These are phyloP conservation scores for Claviceps maximensis DNA, from an alignment of 2,329 filamentous ascomycete genomes.

Conservation along the genomic window DNA sequence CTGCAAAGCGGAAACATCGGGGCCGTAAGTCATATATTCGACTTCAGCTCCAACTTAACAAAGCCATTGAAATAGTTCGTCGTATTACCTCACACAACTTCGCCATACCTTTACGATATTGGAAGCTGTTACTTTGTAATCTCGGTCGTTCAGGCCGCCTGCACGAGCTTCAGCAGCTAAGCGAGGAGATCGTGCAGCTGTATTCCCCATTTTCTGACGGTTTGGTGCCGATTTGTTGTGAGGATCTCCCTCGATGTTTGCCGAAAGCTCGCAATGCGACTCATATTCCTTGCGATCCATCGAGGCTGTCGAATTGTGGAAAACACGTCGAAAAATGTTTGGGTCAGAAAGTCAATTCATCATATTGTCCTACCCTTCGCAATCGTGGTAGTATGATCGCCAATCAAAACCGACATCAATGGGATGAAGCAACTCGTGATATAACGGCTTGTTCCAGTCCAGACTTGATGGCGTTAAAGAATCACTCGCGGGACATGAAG, in stretches of 20 bases:
- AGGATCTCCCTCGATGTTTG: slow-evolving; percentile 25
- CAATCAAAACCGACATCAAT: neutral
- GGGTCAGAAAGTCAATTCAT: neutral
- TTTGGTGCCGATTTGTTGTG: slow-evolving; percentile 29
- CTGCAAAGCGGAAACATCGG: slow-evolving; percentile 3
- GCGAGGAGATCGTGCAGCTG: slow-evolving; percentile 28
- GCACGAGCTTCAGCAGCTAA: slow-evolving; percentile 30
- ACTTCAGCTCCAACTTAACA: slow-evolving; percentile 13
- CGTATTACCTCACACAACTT: slow-evolving; percentile 18
- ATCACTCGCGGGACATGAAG: neutral
- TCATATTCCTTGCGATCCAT: too few species aligned
- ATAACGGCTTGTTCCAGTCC: neutral
- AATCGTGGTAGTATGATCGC: neutral
- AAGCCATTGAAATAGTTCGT: slow-evolving; percentile 17
- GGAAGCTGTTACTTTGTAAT: slow-evolving; percentile 30
- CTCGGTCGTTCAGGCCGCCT: slow-evolving; percentile 31
- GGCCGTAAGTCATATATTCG: neutral
- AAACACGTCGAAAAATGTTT: neutral
- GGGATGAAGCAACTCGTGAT: neutral
- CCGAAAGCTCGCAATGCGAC: neutral
- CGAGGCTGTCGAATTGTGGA: neutral
- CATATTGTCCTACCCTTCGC: neutral
- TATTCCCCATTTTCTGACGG: slow-evolving; percentile 19
- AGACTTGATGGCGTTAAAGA: neutral
- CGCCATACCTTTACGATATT: slow-evolving; percentile 23